Evolutionary conservation across 257 asterid species (phyloP).

Genomic region (Lycium barbarum): DNA sequence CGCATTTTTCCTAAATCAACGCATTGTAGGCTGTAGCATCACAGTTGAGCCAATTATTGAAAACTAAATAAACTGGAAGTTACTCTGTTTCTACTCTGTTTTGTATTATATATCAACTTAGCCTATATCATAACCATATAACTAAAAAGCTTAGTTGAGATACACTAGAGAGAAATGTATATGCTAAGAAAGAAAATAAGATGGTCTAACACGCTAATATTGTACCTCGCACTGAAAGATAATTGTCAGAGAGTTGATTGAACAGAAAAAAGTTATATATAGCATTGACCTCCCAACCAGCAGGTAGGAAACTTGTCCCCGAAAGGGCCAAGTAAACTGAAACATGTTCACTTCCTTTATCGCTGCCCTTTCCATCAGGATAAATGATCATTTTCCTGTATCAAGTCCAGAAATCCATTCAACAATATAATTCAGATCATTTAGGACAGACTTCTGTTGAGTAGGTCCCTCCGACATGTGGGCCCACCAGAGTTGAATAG

Average conservation of each 20-base stretch:
- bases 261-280: slow-evolving; percentile 31
- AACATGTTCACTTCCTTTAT: neutral
- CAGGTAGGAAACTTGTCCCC: slow-evolving; percentile 6
- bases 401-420: neutral
- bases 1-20: neutral
- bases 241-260: slow-evolving; percentile 17
- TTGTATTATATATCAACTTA: no score
- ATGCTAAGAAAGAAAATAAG: neutral
- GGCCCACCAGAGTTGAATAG: no score
- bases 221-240: slow-evolving; percentile 28
- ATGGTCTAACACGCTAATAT: neutral
- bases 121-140: no score
- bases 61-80: neutral
- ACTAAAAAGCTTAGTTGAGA: neutral
- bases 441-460: neutral
- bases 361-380: neutral
- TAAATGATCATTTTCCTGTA: slow-evolving; percentile 34
- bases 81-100: neutral
- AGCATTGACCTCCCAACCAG: slow-evolving; percentile 27
- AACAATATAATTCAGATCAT: neutral
- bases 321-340: slow-evolving; percentile 28
- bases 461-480: no score
- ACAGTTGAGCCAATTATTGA: neutral
- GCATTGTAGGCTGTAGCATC: neutral
- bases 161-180: neutral